Evolutionary conservation across 108 stramenopile species (phyloP), one percentile per base, ranked within the genome.

Genomic region (Schizochytrium sp.): DNA sequence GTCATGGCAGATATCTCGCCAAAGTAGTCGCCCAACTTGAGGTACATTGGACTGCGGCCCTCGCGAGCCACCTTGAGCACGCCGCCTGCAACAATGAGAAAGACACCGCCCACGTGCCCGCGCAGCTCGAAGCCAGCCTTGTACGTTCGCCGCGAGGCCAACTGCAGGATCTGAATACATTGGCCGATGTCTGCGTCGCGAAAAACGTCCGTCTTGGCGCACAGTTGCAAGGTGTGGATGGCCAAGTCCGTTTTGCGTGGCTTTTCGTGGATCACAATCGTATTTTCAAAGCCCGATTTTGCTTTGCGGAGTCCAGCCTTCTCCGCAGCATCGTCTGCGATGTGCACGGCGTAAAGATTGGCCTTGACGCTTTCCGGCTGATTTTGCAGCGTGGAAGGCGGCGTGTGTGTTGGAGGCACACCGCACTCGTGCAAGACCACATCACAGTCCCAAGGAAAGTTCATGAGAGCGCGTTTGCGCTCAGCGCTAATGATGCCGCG

Each of bases 391-490:
- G 96, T 96, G 12, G 92, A 92, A 29, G 97, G 92, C 5, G 97
- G 96, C 43, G 97, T 98, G 92, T 98, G 97, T 57, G 97, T 95
- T 10, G 97, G 97, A 8, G 97, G 96, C 0, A 95, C 96, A 18
- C 97, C 97, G 25, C 96, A 94, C 91, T 98, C 97, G 87, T 98
- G 97, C 12, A 97, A 92, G 53, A 98, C 91, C 10, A 96, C 60
- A 89, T 98, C 97, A 29, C 94, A 94, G 53, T 96, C 92, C 91
- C 97, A 97, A 5, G 76, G 76, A 53, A 83, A 83, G 3, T 83
- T 23, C 12, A 83, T 12, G n/a, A 83, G 51, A 43, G 45, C 51
- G 16, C 48, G 45, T 23, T 83, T 83, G 2, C 76, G 45, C 51
- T 12, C 48, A 12, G 76, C 48, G 76, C 76, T 83, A 6, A 83